Percentiles rank a stretch among this genome's conserved stretches.
Conservation (phyloP, 1,284 basidiomycete species). For the Moesziomyces sp. region DNA sequence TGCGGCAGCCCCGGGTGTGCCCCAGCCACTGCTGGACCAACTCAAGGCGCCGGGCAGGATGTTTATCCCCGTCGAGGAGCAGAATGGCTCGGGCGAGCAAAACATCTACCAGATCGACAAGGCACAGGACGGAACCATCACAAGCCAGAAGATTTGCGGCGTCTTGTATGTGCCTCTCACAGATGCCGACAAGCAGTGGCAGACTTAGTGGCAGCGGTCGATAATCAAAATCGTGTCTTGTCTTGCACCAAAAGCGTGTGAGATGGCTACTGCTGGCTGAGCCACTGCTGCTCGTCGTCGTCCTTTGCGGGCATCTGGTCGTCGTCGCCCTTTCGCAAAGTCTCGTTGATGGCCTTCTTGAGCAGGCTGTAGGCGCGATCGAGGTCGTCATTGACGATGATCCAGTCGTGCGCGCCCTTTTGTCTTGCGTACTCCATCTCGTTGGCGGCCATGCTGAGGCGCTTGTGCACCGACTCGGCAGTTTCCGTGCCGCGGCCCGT, state of each 20-base stretch:
- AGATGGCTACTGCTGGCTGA: conserved; percentile 11
- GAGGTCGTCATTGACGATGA: conserved; percentile 92
- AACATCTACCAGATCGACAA: conserved; percentile 69
- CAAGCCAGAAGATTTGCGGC: conserved; percentile 78
- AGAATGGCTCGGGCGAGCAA: conserved; percentile 26
- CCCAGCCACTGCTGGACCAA: conserved; percentile 77
- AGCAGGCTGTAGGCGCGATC: conserved; percentile 79
- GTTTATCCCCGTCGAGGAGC: conserved; percentile 88
- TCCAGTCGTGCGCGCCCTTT: conserved; percentile 79
- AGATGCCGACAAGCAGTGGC: conserved; percentile 49
- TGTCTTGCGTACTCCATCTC: conserved; percentile 87
- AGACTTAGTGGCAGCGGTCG: background rate
- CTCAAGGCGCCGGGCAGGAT: conserved; percentile 86
- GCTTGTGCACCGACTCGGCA: conserved; percentile 77
- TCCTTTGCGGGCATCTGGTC: conserved; percentile 54
- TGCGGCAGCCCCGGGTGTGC: conserved; percentile 76
- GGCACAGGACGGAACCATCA: conserved; percentile 77
- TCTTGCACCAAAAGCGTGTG: background rate
- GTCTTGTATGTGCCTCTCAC: conserved; percentile 72
- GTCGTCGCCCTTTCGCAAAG: conserved; percentile 35
- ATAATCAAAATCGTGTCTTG: background rate
- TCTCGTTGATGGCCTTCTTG: conserved; percentile 48
- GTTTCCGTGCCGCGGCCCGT: conserved; percentile 86
- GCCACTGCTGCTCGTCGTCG: conserved; percentile 46
- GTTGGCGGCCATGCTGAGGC: conserved; percentile 81